Conservation (phyloP, 1,284 basidiomycete species). For the Crocinoboletus sp. region DNA sequence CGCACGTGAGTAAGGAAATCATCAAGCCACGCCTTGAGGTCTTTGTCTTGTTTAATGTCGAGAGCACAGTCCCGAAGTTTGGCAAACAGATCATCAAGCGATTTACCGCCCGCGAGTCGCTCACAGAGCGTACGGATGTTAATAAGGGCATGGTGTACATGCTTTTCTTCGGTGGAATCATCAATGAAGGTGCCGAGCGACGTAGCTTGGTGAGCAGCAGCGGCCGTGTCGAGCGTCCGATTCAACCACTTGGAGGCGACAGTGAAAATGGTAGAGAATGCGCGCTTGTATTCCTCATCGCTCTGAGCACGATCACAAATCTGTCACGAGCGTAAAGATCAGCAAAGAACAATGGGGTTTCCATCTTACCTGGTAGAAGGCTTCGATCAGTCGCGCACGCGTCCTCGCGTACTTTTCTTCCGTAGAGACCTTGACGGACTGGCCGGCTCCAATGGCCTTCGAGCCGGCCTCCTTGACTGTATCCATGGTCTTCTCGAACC, state of each 20-base stretch:
- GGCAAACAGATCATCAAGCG: conserved; percentile 41
- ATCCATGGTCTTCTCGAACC: conserved; percentile 64
- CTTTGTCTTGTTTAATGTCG: conserved; percentile 44
- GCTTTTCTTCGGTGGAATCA: conserved; percentile 53
- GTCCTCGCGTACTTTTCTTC: conserved; percentile 44
- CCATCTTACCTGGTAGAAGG: conserved; percentile 45
- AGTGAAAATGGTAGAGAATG: conserved; percentile 52
- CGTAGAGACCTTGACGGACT: conserved; percentile 37
- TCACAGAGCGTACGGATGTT: conserved; percentile 44
- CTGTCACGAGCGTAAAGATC: conserved; percentile 31
- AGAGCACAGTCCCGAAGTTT: conserved; percentile 38
- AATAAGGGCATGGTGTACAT: conserved; percentile 46
- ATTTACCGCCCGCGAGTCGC: conserved; percentile 44
- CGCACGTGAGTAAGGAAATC: conserved; percentile 44
- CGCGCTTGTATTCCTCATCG: conserved; percentile 50
- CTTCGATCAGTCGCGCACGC: conserved; percentile 40
- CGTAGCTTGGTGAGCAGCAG: conserved; percentile 35
- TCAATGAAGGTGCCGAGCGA: conserved; percentile 52
- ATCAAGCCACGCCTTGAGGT: conserved; percentile 46
- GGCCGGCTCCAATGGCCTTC: conserved; percentile 48
- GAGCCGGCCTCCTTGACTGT: conserved; percentile 53
- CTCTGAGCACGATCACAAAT: conserved; percentile 58
- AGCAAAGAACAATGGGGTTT: no score
- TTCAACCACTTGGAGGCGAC: conserved; percentile 54
- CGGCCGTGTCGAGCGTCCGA: conserved; percentile 45